Conservation (phyloP, 306 rosid genomes). For the Castanea crenata region DNA sequence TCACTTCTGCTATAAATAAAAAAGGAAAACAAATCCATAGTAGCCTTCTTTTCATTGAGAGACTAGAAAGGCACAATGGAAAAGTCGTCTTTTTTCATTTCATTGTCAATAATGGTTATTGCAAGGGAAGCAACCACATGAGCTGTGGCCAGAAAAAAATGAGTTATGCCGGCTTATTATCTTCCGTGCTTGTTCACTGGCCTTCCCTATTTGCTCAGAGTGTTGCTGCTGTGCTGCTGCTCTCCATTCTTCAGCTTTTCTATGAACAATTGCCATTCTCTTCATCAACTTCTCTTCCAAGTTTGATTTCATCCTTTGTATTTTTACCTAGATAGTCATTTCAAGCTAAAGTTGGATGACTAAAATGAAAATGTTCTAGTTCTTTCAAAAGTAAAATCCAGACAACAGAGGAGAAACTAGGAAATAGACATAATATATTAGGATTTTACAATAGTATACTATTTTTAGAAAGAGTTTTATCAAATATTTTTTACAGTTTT, state of each 20-base stretch:
- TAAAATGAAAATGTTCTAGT: background rate
- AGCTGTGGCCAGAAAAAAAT: slow-evolving; percentile 45
- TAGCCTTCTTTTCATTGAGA: background rate
- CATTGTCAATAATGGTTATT: slow-evolving; percentile 32
- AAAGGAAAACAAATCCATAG: background rate
- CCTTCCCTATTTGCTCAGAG: slow-evolving; percentile 62
- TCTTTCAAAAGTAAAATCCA: background rate
- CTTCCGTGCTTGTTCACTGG: slow-evolving; percentile 57
- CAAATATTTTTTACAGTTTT: too few relatives aligned
- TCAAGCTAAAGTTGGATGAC: background rate
- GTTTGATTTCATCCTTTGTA: slow-evolving; percentile 91
- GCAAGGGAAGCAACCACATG: slow-evolving; percentile 92
- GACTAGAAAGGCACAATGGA: slow-evolving; percentile 1
- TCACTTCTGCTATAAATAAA: background rate
- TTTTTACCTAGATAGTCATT: slow-evolving; percentile 56
- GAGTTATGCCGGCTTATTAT: slow-evolving; percentile 42
- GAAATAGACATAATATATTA: background rate
- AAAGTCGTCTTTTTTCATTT: background rate
- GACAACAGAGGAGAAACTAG: background rate
- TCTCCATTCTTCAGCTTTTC: slow-evolving; percentile 91
- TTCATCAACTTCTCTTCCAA: slow-evolving; percentile 94
- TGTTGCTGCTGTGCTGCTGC: slow-evolving; percentile 71
- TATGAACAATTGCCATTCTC: slow-evolving; percentile 72
- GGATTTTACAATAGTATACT: too few relatives aligned
- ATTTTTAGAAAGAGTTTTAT: too few relatives aligned